Evolutionary conservation across 108 stramenopile species (phyloP).

Genomic region (Aurantiochytrium sp.): DNA sequence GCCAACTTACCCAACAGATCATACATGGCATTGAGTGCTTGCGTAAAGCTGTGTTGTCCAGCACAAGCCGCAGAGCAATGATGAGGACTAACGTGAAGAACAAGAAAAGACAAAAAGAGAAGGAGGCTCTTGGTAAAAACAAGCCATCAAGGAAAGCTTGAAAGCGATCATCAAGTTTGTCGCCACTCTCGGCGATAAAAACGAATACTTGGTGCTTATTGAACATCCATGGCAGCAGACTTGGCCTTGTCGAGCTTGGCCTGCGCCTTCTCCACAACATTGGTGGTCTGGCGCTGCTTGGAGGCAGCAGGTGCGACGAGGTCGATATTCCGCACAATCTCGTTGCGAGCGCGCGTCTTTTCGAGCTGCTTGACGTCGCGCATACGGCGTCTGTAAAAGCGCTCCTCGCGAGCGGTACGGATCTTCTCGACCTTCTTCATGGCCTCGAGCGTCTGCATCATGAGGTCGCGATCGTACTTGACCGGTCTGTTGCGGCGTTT

Average conservation of each 20-base stretch:
- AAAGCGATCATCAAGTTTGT: no score
- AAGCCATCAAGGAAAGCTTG: no score
- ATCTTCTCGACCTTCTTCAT: constrained; percentile 89
- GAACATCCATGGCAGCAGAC: constrained; percentile 1
- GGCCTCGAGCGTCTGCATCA: constrained; percentile 91
- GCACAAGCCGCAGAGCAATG: no score
- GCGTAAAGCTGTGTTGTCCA: no score
- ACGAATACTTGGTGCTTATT: background rate
- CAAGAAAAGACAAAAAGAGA: no score
- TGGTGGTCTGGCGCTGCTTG: constrained; percentile 37
- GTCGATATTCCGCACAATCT: constrained; percentile 40
- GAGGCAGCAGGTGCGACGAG: constrained; percentile 48
- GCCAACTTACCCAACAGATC: no score
- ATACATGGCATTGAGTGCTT: no score
- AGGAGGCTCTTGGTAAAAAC: no score
- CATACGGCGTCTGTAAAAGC: constrained; percentile 46
- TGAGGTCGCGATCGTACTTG: constrained; percentile 84
- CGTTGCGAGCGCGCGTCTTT: constrained; percentile 39
- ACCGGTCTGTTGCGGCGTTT: constrained; percentile 94
- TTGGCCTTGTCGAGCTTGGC: constrained; percentile 9
- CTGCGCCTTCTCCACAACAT: constrained; percentile 12
- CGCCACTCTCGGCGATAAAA: no score
- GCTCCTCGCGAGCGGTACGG: constrained; percentile 49
- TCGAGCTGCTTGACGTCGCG: constrained; percentile 29
- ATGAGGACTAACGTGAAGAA: no score